Evolutionary conservation across 768 basidiomycete genomes (phyloP).

Genomic region (Cystofilobasidium capitatum): DNA sequence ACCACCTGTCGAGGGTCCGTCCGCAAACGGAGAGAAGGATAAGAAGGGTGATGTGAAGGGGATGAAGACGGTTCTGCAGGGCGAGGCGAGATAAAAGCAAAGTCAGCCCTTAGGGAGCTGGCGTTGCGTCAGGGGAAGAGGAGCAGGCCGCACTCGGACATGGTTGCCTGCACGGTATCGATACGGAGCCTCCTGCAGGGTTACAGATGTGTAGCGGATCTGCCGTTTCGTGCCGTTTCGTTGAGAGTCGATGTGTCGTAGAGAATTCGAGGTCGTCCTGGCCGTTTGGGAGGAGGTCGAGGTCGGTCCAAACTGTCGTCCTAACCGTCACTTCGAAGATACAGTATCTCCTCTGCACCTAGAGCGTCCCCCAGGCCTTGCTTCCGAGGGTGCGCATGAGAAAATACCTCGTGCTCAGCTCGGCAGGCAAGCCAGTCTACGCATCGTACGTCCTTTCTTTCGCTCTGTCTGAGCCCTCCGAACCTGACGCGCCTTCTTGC

Average conservation of each 20-base stretch:
- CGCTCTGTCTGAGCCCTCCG: background rate
- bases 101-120: background rate
- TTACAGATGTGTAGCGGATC: no score
- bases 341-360: no score
- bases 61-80: constrained; percentile 1
- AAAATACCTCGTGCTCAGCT: constrained; percentile 83
- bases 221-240: no score
- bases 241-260: background rate
- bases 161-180: background rate
- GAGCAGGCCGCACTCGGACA: background rate
- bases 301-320: background rate
- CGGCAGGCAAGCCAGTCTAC: constrained; percentile 97
- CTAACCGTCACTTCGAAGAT: background rate
- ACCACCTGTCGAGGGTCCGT: background rate
- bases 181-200: no score
- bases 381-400: background rate
- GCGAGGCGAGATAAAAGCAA: background rate
- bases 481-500: background rate
- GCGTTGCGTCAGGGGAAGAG: background rate
- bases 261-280: background rate
- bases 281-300: background rate
- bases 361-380: background rate
- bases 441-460: constrained; percentile 54
- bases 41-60: constrained; percentile 15
- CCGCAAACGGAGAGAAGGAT: constrained; percentile 6